Evolutionary conservation across 2,329 filamentous ascomycete species (phyloP), one percentile per base, ranked within the genome.

Genomic region (Hirsutella minnesotensis): DNA sequence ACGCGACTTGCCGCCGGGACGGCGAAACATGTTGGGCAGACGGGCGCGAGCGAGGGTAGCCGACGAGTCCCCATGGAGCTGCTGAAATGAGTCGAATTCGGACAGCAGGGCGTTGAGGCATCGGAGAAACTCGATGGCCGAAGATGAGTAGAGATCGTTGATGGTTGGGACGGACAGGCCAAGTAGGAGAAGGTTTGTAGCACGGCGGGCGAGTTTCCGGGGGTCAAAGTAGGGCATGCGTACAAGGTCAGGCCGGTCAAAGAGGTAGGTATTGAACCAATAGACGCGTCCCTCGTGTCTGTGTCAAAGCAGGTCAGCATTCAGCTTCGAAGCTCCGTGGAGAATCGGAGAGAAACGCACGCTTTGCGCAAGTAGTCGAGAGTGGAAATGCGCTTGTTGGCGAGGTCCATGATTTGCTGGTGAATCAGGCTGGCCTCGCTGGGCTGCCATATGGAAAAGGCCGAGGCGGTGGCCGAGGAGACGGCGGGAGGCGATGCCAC

Each of bases 201-300:
- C 90, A 53, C 92, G 86, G 45, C 89, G 83, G 47, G 86, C 82
- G 39, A 95, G 78, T 58, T 90, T 92, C 49, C 84, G 80, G 4
- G 79, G 69, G 46, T 94, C 85, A 58, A 94, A 90, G 58, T 87
- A 94, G 38, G 90, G 81, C 68, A 95, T 82, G 56, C 82, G 81
- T 41, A 75, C 69, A 29, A 96, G 73, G 61, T 95, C 87, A 24
- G 77, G 63, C 55, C 86, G 84, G 50, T 88, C 86, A 64, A 95
- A 95, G 56, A 94, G 83, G 47, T 95, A 78, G 0, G 92, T 95
- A 65, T 95, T 95, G 71, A 96, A 95, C 89, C 92, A 96, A 68
- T 94, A 96, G 35, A 95, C 81, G 45, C 87, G 81, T 47, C 90
- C 89, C 65, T 95, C 88, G 58, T 98, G 89, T 22, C 87, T 94